Evolutionary conservation across 805 yeast species (phyloP).

Genomic region (Starmera amethionina): DNA sequence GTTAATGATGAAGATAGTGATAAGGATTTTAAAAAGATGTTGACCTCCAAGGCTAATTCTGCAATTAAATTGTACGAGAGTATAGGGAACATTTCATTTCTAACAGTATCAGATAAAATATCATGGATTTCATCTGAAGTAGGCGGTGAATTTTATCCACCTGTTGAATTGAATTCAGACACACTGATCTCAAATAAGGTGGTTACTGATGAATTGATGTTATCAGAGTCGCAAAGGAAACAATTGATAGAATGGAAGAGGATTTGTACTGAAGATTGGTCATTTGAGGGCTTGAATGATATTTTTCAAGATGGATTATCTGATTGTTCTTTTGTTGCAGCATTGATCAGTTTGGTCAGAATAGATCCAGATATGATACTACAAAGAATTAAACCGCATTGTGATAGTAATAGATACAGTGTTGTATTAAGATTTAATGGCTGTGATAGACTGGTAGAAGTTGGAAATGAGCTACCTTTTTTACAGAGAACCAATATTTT

Average conservation of each 20-base stretch:
- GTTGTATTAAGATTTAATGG: slow-evolving; percentile 47
- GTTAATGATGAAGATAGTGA: too few species aligned
- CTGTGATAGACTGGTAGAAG: slow-evolving; percentile 30
- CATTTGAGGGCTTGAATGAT: slow-evolving; percentile 13
- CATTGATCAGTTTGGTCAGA: slow-evolving; percentile 42
- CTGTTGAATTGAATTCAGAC: not conserved
- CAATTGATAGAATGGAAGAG: slow-evolving; percentile 5
- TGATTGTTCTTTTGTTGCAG: slow-evolving; percentile 71
- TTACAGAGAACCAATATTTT: slow-evolving; percentile 10
- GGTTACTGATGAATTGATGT: slow-evolving; percentile 1
- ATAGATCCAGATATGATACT: slow-evolving; percentile 7
- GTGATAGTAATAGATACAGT: slow-evolving; percentile 22
- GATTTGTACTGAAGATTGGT: slow-evolving; percentile 8
- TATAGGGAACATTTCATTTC: too few species aligned
- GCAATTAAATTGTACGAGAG: too few species aligned
- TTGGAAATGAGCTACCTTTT: slow-evolving; percentile 39
- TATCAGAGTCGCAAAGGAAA: slow-evolving; percentile 7
- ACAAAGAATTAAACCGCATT: slow-evolving; percentile 8
- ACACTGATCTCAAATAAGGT: not conserved
- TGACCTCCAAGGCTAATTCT: too few species aligned
- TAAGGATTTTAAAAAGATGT: too few species aligned
- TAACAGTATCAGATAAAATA: not conserved
- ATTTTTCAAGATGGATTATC: slow-evolving; percentile 42
- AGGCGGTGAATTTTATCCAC: not conserved
- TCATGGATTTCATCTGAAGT: not conserved